Conservation (phyloP, 1,284 basidiomycete genomes). For the Marasmius tenuissimus region DNA sequence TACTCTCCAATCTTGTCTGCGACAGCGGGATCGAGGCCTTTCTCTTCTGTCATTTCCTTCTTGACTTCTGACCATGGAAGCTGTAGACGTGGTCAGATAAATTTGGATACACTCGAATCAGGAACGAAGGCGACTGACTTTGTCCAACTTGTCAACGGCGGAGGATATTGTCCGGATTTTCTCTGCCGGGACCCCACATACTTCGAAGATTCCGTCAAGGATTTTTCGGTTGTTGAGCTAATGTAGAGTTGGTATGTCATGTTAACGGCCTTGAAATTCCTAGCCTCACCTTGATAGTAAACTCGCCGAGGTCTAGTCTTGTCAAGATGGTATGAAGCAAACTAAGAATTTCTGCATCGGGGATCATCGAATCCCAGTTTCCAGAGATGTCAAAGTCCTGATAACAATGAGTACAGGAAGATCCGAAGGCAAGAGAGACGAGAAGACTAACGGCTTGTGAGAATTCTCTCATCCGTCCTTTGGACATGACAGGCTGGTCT, state of each 20-base stretch:
- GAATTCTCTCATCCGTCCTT: conserved; percentile 98
- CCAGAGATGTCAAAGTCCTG: conserved; percentile 97
- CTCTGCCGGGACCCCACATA: conserved; percentile 91
- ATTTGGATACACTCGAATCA: neutral
- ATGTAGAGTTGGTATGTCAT: neutral
- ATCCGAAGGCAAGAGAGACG: neutral
- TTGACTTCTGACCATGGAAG: conserved; percentile 90
- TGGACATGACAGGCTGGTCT: conserved; percentile 97
- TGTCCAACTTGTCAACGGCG: conserved; percentile 98
- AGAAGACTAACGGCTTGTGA: conserved; percentile 83
- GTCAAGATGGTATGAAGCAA: conserved; percentile 83
- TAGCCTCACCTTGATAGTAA: conserved; percentile 81
- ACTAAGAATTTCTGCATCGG: conserved; percentile 91
- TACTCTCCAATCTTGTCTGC: conserved; percentile 98
- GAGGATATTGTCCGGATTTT: conserved; percentile 96
- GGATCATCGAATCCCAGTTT: conserved; percentile 93
- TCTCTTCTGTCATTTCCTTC: conserved; percentile 96
- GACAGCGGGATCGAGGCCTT: conserved; percentile 80
- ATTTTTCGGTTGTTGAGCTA: conserved; percentile 97
- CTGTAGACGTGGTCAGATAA: conserved; percentile 32
- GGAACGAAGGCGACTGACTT: conserved; percentile 48
- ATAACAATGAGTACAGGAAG: conserved; percentile 31
- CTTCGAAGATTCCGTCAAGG: conserved; percentile 95
- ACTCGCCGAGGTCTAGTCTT: conserved; percentile 88
- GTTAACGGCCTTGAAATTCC: neutral